Evolutionary conservation across 2,329 filamentous ascomycete species (phyloP).

Genomic region (Ophiostoma perfectum): DNA sequence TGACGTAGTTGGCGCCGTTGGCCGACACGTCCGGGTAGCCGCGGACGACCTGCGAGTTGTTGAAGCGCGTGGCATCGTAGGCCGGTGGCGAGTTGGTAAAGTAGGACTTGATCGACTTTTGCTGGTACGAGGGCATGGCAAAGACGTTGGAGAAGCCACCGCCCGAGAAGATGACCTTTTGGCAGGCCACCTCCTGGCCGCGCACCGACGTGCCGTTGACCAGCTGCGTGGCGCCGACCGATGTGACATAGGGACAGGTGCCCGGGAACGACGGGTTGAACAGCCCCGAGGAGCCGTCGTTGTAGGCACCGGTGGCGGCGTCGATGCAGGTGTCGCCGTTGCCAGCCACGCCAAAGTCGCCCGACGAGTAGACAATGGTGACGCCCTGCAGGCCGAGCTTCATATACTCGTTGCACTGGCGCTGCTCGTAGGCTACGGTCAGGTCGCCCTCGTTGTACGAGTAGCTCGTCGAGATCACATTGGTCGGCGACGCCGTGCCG

Average conservation of each 20-base stretch:
- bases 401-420: constrained; percentile 47
- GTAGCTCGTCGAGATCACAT: constrained; percentile 46
- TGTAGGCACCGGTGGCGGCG: constrained; percentile 35
- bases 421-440: constrained; percentile 48
- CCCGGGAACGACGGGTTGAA: constrained; percentile 26
- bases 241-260: constrained; percentile 45
- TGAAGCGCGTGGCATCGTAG: background rate
- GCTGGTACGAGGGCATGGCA: constrained; percentile 40
- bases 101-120: constrained; percentile 37
- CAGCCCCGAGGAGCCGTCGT: constrained; percentile 27
- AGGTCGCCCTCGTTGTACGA: constrained; percentile 53
- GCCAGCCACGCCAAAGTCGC: constrained; percentile 45
- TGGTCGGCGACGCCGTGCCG: constrained; percentile 43
- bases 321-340: constrained; percentile 39
- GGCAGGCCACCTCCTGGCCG: constrained; percentile 36
- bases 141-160: constrained; percentile 46
- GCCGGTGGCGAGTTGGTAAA: constrained; percentile 30
- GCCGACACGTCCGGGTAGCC: constrained; percentile 31
- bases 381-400: constrained; percentile 51
- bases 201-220: constrained; percentile 35
- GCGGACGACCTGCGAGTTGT: constrained; percentile 24
- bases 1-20: constrained; percentile 30
- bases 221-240: constrained; percentile 35
- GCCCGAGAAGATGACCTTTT: constrained; percentile 23
- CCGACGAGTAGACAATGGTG: constrained; percentile 46